Conservation (phyloP, 768 basidiomycete species). For the Rhizopogon rudus region DNA sequence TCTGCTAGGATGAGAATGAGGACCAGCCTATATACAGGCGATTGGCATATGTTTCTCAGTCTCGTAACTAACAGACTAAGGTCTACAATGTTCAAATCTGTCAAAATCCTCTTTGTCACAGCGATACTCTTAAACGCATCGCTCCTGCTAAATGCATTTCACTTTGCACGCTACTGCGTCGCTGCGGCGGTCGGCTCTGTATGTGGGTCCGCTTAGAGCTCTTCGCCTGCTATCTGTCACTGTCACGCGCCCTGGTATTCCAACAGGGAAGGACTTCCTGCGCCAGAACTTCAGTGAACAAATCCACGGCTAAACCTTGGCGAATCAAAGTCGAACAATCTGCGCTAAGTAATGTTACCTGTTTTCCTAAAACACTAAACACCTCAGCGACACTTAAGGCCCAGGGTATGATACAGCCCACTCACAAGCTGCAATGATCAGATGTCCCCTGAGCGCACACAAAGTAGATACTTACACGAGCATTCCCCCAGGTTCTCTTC, state of each 20-base stretch:
- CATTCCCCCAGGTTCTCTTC: conserved; percentile 13
- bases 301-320: background rate
- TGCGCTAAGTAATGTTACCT: background rate
- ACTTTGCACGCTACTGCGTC: too few relatives aligned
- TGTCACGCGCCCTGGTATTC: background rate
- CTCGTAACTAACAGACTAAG: too few relatives aligned
- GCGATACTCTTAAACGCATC: too few relatives aligned
- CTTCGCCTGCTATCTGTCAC: background rate
- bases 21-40: too few relatives aligned
- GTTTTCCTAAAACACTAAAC: background rate
- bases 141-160: too few relatives aligned
- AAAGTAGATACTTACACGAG: conserved; percentile 29
- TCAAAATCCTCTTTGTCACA: too few relatives aligned
- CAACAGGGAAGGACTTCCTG: background rate
- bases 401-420: too few relatives aligned
- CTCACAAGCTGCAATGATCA: too few relatives aligned
- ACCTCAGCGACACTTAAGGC: background rate
- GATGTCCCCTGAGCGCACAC: too few relatives aligned
- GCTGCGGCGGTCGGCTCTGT: background rate
- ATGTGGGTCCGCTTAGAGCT: background rate
- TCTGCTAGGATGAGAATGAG: too few relatives aligned
- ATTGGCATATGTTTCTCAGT: too few relatives aligned
- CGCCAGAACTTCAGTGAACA: background rate
- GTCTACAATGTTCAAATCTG: too few relatives aligned
- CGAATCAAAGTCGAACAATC: background rate